Percentiles rank a stretch among this genome's conserved stretches.
phyloP scores from a whole-genome alignment of 306 rosid species.

The Lablab purpureus region DNA sequence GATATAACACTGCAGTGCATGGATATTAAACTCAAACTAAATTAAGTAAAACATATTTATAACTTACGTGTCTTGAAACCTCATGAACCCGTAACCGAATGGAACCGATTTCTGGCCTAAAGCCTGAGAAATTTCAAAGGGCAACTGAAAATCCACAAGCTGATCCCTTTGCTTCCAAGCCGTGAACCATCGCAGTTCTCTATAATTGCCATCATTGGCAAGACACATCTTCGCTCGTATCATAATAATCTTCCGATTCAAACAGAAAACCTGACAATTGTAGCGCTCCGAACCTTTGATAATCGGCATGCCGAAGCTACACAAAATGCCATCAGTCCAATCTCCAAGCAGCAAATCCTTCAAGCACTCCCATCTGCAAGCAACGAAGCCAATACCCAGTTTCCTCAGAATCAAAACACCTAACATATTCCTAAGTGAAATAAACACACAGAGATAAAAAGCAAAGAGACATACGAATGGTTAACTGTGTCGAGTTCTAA shows the following conservation, averaged over 20 bases:
- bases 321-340: constrained; percentile 89
- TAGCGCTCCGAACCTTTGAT: constrained; percentile 89
- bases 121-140: constrained; percentile 70
- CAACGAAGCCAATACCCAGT: constrained; percentile 31
- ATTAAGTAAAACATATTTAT: constrained; percentile 1
- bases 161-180: constrained; percentile 85
- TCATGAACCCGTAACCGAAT: constrained; percentile 90
- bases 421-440: not conserved
- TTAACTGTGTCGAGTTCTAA: constrained; percentile 87
- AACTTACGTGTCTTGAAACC: constrained; percentile 91
- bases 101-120: constrained; percentile 74
- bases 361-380: constrained; percentile 95
- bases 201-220: constrained; percentile 95
- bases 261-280: constrained; percentile 84
- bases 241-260: constrained; percentile 82
- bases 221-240: constrained; percentile 94
- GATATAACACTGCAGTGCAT: not conserved
- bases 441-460: not conserved
- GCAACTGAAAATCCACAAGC: constrained; percentile 82
- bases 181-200: constrained; percentile 98
- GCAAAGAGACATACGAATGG: constrained; percentile 63
- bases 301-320: constrained; percentile 97
- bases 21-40: not conserved
- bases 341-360: constrained; percentile 78
- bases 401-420: not conserved